phyloP scores from a whole-genome alignment of 2,329 filamentous ascomycete species.

The Alternaria longipes region DNA sequence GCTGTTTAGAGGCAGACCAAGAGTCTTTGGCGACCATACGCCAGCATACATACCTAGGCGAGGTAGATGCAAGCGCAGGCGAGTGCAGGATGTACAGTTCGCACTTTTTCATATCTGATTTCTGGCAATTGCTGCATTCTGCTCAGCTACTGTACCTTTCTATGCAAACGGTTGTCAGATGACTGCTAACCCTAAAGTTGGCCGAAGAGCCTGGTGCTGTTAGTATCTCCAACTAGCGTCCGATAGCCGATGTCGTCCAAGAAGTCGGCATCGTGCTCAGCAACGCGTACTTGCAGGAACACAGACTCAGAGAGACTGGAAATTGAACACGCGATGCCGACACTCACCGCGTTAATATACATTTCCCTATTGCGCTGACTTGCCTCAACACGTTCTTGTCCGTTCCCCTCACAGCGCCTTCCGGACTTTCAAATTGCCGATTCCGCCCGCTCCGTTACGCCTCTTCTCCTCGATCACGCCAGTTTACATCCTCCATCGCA shows the following conservation, averaged over 20 bases:
- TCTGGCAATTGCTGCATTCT: not conserved
- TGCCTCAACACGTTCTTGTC: not conserved
- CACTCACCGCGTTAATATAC: not conserved
- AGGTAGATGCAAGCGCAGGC: rapidly evolving
- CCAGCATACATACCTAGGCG: not conserved
- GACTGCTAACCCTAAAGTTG: not conserved
- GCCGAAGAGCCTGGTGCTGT: not conserved
- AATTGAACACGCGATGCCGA: not conserved
- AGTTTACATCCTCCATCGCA: not conserved
- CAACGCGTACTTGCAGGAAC: not conserved
- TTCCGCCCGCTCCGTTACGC: not conserved
- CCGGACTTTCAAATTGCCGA: not conserved
- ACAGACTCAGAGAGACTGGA: not conserved
- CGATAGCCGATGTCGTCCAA: not conserved
- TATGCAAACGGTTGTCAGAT: not conserved
- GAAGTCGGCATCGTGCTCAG: not conserved
- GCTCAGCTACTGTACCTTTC: not conserved
- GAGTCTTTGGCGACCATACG: not conserved
- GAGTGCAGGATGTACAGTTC: too few relatives aligned
- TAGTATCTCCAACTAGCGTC: not conserved
- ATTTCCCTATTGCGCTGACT: not conserved
- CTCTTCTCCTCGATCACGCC: not conserved
- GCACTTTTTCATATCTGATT: rapidly evolving
- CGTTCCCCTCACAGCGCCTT: not conserved
- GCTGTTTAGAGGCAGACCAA: not conserved